Conservation (phyloP, 768 basidiomycete genomes). For the Lentinula boryana region DNA sequence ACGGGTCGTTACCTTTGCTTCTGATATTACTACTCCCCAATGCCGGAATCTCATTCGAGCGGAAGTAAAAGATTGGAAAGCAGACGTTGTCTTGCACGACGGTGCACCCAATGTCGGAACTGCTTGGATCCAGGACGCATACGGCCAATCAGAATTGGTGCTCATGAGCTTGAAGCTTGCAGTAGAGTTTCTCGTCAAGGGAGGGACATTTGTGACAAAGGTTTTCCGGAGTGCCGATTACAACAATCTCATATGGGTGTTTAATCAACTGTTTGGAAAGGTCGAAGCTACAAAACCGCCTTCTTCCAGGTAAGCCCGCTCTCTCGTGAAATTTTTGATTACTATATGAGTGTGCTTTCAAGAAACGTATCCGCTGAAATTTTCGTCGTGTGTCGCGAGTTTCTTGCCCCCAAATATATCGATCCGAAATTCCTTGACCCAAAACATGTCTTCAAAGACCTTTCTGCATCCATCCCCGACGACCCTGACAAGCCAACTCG, state of each 20-base stretch:
- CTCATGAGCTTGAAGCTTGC: conserved; percentile 93
- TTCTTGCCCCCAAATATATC: conserved; percentile 89
- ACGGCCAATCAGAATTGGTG: conserved; percentile 93
- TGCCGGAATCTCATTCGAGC: conserved; percentile 83
- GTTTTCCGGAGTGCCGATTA: conserved; percentile 98
- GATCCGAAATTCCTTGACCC: conserved; percentile 98
- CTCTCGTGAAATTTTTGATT: neutral
- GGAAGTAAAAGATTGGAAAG: conserved; percentile 98
- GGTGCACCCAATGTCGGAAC: conserved; percentile 99
- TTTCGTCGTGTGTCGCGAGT: conserved; percentile 96
- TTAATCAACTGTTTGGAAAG: conserved; percentile 90
- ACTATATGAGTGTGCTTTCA: conserved; percentile 3
- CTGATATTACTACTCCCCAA: conserved; percentile 90
- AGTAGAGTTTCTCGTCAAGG: conserved; percentile 89
- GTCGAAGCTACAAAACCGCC: conserved; percentile 99
- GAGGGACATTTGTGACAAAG: conserved; percentile 95
- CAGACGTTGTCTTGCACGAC: conserved; percentile 96
- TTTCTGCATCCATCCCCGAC: conserved; percentile 41
- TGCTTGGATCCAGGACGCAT: conserved; percentile 99
- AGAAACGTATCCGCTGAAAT: conserved; percentile 99
- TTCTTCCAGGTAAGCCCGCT: conserved; percentile 69
- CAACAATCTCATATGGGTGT: conserved; percentile 98
- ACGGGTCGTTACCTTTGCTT: conserved; percentile 82
- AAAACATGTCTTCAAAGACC: conserved; percentile 95
- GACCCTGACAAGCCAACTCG: conserved; percentile 47